Percentiles rank a stretch among this genome's conserved stretches.
phyloP scores from a whole-genome alignment of 2,329 filamentous ascomycete species.

The Sclerotinia nivalis region DNA sequence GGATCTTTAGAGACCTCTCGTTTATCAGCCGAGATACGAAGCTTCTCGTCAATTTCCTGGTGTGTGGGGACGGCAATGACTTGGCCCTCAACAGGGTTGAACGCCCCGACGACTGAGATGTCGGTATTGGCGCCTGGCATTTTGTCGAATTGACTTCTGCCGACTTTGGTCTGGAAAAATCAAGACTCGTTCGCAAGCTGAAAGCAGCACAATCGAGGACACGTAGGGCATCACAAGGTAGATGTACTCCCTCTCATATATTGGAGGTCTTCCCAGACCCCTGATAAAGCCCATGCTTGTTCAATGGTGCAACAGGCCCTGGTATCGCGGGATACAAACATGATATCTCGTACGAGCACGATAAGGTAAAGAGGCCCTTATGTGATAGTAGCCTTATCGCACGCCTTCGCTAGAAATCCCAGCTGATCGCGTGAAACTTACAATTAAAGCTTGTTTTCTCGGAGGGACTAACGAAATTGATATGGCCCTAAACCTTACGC shows the following conservation, averaged over 20 bases:
- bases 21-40: constrained; percentile 21
- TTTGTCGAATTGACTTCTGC: constrained; percentile 6
- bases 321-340: neutral
- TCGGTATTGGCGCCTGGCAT: constrained; percentile 31
- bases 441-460: neutral
- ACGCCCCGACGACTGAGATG: constrained; percentile 36
- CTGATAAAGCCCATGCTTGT: neutral
- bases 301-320: neutral
- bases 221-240: neutral
- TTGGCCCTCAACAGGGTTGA: constrained; percentile 41
- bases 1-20: constrained; percentile 25
- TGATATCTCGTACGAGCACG: neutral
- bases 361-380: neutral
- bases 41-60: constrained; percentile 41
- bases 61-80: constrained; percentile 40
- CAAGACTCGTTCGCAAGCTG: neutral
- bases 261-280: neutral
- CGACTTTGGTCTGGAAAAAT: neutral
- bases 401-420: constrained; percentile 11
- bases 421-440: neutral
- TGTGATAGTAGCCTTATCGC: constrained; percentile 7
- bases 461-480: neutral
- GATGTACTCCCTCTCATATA: neutral
- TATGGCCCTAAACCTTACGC: neutral
- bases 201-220: neutral